These are phyloP conservation scores for Fusarium albosuccineum DNA, from an alignment of 2,329 filamentous ascomycete genomes.

Conservation along the genomic window DNA sequence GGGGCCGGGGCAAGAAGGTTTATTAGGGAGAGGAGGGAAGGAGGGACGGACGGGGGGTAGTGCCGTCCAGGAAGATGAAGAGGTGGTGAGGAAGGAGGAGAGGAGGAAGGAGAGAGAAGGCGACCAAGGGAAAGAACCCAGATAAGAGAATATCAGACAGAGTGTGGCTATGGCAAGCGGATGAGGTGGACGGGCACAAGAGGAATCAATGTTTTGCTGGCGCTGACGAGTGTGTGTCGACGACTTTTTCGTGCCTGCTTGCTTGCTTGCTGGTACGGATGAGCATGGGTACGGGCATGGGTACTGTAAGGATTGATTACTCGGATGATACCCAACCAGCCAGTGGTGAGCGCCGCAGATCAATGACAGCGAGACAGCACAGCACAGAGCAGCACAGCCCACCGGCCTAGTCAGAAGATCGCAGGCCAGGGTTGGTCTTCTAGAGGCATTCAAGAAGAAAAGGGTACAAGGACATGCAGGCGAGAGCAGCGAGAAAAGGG, in stretches of 20 bases:
- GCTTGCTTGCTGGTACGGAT: too few species aligned
- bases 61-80: conserved; percentile 7
- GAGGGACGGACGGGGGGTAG: conserved; percentile 15
- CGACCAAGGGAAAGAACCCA: not conserved
- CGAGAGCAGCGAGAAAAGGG: not conserved
- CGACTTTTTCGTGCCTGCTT: too few species aligned
- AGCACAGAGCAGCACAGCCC: conserved; percentile 9
- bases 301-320: not conserved
- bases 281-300: not conserved
- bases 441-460: too few species aligned
- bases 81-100: not conserved
- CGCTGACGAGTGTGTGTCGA: too few species aligned
- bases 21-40: conserved; percentile 17
- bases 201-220: not conserved
- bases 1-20: conserved; percentile 19
- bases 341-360: not conserved
- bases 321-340: not conserved
- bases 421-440: not conserved
- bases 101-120: not conserved
- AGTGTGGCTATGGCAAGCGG: conserved; percentile 28
- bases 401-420: not conserved
- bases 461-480: not conserved
- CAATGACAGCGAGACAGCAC: conserved; percentile 23
- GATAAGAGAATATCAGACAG: too few species aligned
- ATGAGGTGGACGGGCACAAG: not conserved